Conservation (phyloP, 371 early-diverging fungal species). For the Apophysomyces ossiformis region DNA sequence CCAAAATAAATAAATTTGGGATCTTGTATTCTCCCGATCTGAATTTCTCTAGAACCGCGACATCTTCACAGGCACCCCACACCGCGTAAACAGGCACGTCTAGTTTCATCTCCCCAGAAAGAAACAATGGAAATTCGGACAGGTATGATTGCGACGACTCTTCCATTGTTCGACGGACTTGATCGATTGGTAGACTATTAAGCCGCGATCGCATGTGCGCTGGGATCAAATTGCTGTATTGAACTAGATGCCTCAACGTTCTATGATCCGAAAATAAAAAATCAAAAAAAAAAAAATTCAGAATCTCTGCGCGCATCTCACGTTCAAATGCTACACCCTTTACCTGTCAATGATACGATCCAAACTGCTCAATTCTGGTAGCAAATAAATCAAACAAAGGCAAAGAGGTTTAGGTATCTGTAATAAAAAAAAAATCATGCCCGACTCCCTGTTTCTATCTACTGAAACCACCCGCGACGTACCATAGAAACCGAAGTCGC, state of each 20-base stretch:
- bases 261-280: slow-evolving; percentile 26
- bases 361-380: slow-evolving; percentile 56
- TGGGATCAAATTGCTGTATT: slow-evolving; percentile 66
- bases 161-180: slow-evolving; percentile 53
- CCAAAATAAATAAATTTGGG: slow-evolving; percentile 59
- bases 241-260: slow-evolving; percentile 64
- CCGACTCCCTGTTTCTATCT: neutral
- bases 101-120: slow-evolving; percentile 48
- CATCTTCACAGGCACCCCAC: slow-evolving; percentile 75
- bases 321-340: too few relatives aligned
- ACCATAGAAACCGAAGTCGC: slow-evolving; percentile 75
- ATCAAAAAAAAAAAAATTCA: too few relatives aligned
- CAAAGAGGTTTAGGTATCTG: neutral
- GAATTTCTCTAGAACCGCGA: slow-evolving; percentile 65
- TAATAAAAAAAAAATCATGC: slow-evolving; percentile 8
- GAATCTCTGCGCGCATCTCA: too few relatives aligned
- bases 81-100: slow-evolving; percentile 70
- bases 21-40: slow-evolving; percentile 55
- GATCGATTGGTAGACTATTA: slow-evolving; percentile 43
- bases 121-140: slow-evolving; percentile 61
- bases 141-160: slow-evolving; percentile 52
- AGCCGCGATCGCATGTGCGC: slow-evolving; percentile 51
- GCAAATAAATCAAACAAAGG: neutral
- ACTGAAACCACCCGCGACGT: neutral
- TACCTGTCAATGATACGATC: slow-evolving; percentile 67